A percentile compares a stretch with the other conserved stretches of the same genome.
Conservation (phyloP, 225 moss, liverwort and hornwort genomes). For the Pseudoscleropodium purum region DNA sequence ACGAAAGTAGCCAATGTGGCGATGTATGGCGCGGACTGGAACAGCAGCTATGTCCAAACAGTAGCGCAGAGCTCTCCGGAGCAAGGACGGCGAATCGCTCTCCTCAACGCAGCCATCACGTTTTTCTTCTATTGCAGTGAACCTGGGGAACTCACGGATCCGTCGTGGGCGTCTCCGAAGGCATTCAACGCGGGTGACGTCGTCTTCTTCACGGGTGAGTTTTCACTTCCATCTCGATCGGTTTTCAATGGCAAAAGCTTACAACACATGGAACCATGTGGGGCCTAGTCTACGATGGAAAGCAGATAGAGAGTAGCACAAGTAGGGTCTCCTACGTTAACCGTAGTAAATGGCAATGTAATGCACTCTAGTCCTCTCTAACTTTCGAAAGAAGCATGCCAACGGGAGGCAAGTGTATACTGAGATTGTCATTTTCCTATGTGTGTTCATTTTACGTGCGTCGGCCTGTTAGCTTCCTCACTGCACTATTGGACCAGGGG, state of each 20-base stretch:
- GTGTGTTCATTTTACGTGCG: no score
- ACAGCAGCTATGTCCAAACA: neutral
- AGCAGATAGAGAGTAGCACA: no score
- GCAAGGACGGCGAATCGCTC: neutral
- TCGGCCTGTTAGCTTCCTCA: no score
- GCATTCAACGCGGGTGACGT: neutral
- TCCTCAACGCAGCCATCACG: neutral
- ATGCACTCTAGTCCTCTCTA: no score
- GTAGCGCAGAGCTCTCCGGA: neutral
- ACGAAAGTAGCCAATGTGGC: neutral
- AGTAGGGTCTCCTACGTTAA: no score
- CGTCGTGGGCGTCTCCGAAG: neutral
- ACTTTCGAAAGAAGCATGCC: no score
- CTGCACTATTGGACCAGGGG: no score
- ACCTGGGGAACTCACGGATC: neutral
- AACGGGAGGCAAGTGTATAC: no score
- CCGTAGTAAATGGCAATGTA: no score
- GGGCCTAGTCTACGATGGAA: neutral
- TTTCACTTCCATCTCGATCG: neutral
- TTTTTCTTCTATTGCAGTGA: constrained; percentile 7
- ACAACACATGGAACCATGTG: neutral
- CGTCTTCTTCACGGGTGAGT: neutral
- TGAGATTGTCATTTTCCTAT: no score
- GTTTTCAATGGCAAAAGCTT: neutral
- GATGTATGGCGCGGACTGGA: neutral